phyloP scores from a whole-genome alignment of 257 asterid species.

The Henckelia pumila region DNA sequence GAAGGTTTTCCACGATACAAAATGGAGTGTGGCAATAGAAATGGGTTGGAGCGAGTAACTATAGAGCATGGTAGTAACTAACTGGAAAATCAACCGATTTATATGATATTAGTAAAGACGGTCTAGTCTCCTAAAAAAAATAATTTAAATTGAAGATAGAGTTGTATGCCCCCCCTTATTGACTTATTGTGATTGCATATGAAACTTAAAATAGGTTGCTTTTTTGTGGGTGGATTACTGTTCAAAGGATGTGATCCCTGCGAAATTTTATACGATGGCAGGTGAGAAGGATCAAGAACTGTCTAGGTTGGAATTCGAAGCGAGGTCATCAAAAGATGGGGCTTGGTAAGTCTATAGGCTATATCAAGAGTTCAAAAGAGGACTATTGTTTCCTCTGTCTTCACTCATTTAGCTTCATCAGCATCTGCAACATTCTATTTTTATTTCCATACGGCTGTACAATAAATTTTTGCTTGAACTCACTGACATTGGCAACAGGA shows the following conservation, averaged over 20 bases:
- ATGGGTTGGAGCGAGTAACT: too few relatives aligned
- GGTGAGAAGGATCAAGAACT: constrained; percentile 45
- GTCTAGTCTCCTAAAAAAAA: neutral
- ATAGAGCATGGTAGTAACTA: neutral
- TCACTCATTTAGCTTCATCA: neutral
- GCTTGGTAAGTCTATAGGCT: constrained; percentile 62
- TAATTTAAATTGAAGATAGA: neutral
- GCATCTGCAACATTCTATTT: neutral
- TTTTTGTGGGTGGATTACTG: neutral
- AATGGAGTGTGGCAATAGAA: neutral
- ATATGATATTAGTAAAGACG: neutral
- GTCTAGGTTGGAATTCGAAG: constrained; percentile 70
- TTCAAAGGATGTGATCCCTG: neutral
- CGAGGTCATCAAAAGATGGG: constrained; percentile 72
- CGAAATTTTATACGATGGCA: constrained; percentile 31
- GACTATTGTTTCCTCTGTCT: too few relatives aligned
- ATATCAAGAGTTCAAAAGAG: neutral
- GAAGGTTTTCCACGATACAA: neutral
- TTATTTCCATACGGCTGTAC: neutral
- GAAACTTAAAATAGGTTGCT: neutral
- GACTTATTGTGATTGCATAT: neutral
- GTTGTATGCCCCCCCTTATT: too few relatives aligned
- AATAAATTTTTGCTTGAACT: neutral
- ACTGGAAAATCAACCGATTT: neutral
- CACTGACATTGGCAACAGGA: neutral